phyloP scores from a whole-genome alignment of 1,139 yeast genomes.

The Suhomyces maxii region DNA sequence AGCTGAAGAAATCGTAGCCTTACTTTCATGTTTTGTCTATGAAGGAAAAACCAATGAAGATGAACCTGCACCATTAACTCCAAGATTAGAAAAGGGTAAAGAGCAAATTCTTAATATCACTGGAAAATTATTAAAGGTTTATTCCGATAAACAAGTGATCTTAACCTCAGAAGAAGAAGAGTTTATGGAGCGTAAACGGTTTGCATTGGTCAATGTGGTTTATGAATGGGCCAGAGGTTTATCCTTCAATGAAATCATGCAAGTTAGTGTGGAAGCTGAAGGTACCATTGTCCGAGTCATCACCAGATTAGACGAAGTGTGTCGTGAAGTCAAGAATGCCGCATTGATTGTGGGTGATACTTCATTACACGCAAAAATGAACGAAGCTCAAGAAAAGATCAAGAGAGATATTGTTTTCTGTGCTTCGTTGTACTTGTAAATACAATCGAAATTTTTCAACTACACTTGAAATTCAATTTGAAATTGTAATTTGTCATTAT shows the following conservation, averaged over 20 bases:
- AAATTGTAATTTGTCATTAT: neutral
- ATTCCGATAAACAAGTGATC: constrained; percentile 66
- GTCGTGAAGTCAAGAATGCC: constrained; percentile 92
- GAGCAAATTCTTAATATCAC: constrained; percentile 70
- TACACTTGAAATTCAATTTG: too few species aligned
- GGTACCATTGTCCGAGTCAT: constrained; percentile 98
- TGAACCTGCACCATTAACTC: constrained; percentile 67
- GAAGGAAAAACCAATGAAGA: constrained; percentile 76
- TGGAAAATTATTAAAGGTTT: constrained; percentile 59
- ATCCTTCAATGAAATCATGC: constrained; percentile 88
- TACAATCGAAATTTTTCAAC: too few species aligned
- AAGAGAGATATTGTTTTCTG: constrained; percentile 97
- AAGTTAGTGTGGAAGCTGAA: constrained; percentile 84
- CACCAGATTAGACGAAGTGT: constrained; percentile 89
- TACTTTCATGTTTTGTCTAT: constrained; percentile 86
- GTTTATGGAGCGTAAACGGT: constrained; percentile 78
- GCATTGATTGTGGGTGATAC: constrained; percentile 95
- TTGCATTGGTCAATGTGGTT: constrained; percentile 88
- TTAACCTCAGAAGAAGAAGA: constrained; percentile 85
- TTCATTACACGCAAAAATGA: constrained; percentile 81
- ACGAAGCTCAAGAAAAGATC: constrained; percentile 88
- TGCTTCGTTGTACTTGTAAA: constrained; percentile 81
- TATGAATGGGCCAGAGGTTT: constrained; percentile 98
- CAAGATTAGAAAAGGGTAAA: constrained; percentile 80
- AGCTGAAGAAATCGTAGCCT: constrained; percentile 94